Percentiles rank a stretch among this genome's conserved stretches.
Evolutionary conservation across 2,329 filamentous ascomycete genomes (phyloP).

Genomic region (Rutstroemia sydowiana): DNA sequence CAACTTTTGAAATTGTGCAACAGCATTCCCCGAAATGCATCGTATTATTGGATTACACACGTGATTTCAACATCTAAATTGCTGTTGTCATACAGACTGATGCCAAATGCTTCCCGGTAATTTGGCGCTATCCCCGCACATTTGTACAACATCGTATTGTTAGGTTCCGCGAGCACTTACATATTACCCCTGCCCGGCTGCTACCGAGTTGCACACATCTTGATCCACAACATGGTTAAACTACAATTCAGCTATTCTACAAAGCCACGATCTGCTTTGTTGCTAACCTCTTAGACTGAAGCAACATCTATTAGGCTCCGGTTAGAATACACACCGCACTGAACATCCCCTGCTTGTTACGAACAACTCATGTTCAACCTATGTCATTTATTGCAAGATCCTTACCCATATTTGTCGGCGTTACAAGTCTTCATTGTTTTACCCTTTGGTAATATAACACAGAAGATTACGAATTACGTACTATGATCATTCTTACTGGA

Average conservation of each 20-base stretch:
- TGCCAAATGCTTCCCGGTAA: no score
- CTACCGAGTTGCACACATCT: background rate
- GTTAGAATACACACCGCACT: background rate
- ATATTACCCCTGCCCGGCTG: background rate
- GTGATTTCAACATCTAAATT: background rate
- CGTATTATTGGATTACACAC: background rate
- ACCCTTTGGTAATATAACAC: background rate
- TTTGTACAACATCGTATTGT: background rate
- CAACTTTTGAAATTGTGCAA: background rate
- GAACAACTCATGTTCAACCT: background rate
- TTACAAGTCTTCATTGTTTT: background rate
- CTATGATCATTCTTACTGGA: background rate
- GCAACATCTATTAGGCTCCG: background rate
- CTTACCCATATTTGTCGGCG: background rate
- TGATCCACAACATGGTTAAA: background rate
- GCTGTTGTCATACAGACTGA: background rate
- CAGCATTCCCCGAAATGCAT: background rate
- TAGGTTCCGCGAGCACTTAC: background rate
- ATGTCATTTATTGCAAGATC: background rate
- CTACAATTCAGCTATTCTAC: background rate
- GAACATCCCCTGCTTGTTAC: background rate
- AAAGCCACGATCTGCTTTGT: no score
- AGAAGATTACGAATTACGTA: background rate
- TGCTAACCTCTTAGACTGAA: no score
- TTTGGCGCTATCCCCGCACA: background rate